Evolutionary conservation across 495 filamentous ascomycete genomes (phyloP).

Genomic region (Filosporella fistucella): DNA sequence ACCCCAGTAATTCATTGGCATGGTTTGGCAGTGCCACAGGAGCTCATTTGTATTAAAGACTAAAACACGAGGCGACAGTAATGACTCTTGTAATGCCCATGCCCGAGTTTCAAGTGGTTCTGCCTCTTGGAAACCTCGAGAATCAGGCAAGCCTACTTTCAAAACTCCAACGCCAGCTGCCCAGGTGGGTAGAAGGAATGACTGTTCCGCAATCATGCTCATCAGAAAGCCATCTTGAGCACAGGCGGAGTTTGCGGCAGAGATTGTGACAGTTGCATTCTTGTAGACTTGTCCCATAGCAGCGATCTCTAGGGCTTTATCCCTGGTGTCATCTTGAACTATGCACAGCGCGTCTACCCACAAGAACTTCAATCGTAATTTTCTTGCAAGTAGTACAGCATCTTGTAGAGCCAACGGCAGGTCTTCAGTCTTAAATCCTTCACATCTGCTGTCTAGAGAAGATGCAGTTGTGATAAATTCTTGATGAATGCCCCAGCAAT

Average conservation of each 20-base stretch:
- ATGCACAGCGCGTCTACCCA: constrained; percentile 15
- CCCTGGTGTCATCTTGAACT: neutral
- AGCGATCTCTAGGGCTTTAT: neutral
- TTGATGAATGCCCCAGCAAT: constrained; percentile 4
- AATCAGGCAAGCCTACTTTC: neutral
- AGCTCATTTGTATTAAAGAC: neutral
- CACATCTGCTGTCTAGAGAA: neutral
- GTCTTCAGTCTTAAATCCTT: neutral
- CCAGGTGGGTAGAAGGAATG: neutral
- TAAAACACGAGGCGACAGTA: constrained; percentile 5
- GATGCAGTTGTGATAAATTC: neutral
- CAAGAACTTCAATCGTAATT: constrained; percentile 1
- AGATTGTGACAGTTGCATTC: neutral
- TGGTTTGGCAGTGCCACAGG: neutral
- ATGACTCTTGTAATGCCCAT: constrained; percentile 16
- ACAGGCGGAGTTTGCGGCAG: neutral
- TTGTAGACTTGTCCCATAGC: constrained; percentile 7
- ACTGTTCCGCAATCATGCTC: neutral
- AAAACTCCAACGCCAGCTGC: neutral
- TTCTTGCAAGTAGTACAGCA: constrained; percentile 1
- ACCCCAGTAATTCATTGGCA: too few species aligned
- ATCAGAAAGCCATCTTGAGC: neutral
- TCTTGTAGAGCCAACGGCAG: constrained; percentile 6
- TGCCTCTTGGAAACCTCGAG: too few species aligned
- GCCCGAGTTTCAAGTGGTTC: constrained; percentile 5